Base-by-base conservation (phyloP, 1,284 basidiomycete genomes). In the Pisolithus thermaeus region DNA sequence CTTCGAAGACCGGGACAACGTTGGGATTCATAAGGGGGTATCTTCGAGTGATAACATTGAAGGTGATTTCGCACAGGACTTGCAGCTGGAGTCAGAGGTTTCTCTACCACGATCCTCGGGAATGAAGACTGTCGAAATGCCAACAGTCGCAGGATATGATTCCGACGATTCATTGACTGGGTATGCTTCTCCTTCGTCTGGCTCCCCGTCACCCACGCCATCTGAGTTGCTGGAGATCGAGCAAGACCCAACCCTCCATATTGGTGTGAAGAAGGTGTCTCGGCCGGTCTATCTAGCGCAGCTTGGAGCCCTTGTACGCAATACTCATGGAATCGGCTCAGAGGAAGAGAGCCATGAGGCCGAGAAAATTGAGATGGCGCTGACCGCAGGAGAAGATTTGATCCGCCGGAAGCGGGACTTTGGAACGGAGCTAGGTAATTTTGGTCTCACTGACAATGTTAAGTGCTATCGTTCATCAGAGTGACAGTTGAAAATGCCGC, bases 221-320 rank as follows among this genome's bases (percentile, higher is more conserved):
- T 83, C 83, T 2, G 88, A 90, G 55, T 76, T 95, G 3, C 84
- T 79, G 8, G 90, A 91, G 60, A 83, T 92, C n/a, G 87, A 90
- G 59, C 83, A 80, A 47, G 92, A 96, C 59, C 92, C 92, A 0
- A 85, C 87, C 0, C 71, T 94, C 22, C 76, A 73, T 43, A 72
- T 86, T 4, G 81, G 81, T 3, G 69, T 74, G 52, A 84, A 81
- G 65, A 91, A 85, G 59, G 74, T 87, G 25, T 63, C 75, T 38
- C 75, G 81, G 12, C 92, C 92, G 0, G 88, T 94, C 7, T 96
- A 94, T 64, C 80, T 95, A 8, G 79, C 79, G 6, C 90, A 94
- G 63, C 74, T 96, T 3, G 83, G 83, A 3, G 80, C 81, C 52
- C 71, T 95, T 60, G 69, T 95, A 30, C 75, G 84, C 14, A 71